These are phyloP conservation scores for Fragaria nilgerrensis DNA, from an alignment of 306 rosid genomes.

Conservation along the genomic window DNA sequence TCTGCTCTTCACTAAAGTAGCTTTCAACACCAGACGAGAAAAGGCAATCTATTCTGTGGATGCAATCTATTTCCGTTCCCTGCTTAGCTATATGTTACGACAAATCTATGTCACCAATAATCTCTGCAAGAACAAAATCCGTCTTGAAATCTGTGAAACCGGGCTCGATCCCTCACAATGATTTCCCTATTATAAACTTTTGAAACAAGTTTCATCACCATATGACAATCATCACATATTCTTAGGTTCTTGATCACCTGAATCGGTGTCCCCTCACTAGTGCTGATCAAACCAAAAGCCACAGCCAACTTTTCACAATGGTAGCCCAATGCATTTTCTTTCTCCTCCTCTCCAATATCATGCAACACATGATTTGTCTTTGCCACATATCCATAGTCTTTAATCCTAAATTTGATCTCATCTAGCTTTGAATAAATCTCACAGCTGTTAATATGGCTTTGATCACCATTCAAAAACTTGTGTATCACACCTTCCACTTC, in stretches of 20 bases:
- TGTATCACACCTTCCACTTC: constrained; percentile 62
- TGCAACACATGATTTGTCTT: constrained; percentile 74
- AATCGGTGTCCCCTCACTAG: constrained; percentile 57
- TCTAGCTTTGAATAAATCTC: constrained; percentile 81
- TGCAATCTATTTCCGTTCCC: neutral
- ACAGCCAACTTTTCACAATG: constrained; percentile 92
- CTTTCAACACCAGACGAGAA: neutral
- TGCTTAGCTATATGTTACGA: neutral
- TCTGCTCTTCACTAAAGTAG: neutral
- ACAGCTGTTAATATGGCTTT: constrained; percentile 45
- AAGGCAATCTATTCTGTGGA: neutral
- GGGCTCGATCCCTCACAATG: constrained; percentile 74
- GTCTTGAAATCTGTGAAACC: constrained; percentile 77
- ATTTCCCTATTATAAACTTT: constrained; percentile 66
- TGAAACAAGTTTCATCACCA: constrained; percentile 64
- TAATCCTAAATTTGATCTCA: constrained; percentile 66
- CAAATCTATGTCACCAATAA: constrained; percentile 57
- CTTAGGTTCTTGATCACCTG: constrained; percentile 88
- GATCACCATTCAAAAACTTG: constrained; percentile 74
- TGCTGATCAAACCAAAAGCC: constrained; percentile 79
- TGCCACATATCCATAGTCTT: constrained; percentile 56
- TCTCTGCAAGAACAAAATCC: constrained; percentile 85
- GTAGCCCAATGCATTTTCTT: constrained; percentile 70
- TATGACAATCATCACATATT: constrained; percentile 82
- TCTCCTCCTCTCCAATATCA: constrained; percentile 93